A percentile compares a stretch with the other conserved stretches of the same genome.
phyloP scores from a whole-genome alignment of 108 stramenopile species.

The Mediolabrus comicus region DNA sequence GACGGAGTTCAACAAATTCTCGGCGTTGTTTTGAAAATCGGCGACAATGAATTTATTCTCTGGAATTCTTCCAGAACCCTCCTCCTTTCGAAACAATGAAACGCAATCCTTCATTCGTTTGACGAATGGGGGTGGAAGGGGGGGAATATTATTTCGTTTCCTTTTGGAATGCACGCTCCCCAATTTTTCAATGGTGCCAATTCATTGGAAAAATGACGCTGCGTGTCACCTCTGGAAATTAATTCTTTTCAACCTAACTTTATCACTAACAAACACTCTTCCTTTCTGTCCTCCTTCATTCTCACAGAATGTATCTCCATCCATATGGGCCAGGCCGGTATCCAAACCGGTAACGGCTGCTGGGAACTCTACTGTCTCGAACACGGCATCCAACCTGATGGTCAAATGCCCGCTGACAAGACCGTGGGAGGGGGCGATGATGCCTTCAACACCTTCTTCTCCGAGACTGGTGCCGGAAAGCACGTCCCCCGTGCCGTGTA shows the following conservation, averaged over 20 bases:
- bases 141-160: background rate
- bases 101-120: background rate
- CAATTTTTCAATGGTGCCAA: background rate
- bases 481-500: slow-evolving; percentile 98
- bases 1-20: background rate
- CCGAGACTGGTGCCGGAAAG: slow-evolving; percentile 95
- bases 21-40: background rate
- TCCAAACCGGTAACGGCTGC: slow-evolving; percentile 96
- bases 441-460: slow-evolving; percentile 98
- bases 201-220: background rate
- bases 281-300: background rate
- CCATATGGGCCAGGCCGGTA: slow-evolving; percentile 94
- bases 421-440: slow-evolving; percentile 80
- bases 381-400: slow-evolving; percentile 96
- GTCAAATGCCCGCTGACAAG: slow-evolving; percentile 88
- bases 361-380: slow-evolving; percentile 99
- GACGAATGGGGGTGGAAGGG: background rate
- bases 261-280: too few relatives aligned
- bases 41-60: background rate
- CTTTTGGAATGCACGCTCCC: background rate
- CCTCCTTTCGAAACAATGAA: background rate
- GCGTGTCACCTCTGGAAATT: background rate
- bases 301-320: slow-evolving; percentile 81
- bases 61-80: background rate
- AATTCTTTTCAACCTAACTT: too few relatives aligned